Conservation (phyloP, 441 rosid species). For the Populus hybrid region DNA sequence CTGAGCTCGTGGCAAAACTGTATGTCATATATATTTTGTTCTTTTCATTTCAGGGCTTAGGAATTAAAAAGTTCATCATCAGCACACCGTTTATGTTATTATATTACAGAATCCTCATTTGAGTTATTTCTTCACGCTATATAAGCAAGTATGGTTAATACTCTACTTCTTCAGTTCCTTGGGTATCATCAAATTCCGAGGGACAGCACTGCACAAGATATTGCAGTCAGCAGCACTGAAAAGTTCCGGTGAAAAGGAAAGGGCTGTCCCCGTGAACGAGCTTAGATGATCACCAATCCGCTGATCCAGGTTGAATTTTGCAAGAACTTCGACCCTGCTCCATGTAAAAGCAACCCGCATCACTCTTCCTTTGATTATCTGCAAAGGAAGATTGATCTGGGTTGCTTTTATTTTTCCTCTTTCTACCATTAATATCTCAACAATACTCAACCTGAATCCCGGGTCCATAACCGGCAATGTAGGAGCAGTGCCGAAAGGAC, state of each 20-base stretch:
- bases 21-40: neutral
- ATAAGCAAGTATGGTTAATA: neutral
- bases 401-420: neutral
- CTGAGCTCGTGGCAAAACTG: neutral
- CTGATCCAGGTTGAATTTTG: conserved; percentile 91
- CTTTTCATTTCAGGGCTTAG: neutral
- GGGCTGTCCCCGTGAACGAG: conserved; percentile 83
- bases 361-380: neutral
- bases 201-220: conserved; percentile 37
- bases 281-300: conserved; percentile 89
- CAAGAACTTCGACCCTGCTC: conserved; percentile 70
- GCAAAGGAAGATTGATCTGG: neutral
- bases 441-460: no score
- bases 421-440: neutral
- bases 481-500: no score
- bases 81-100: no score
- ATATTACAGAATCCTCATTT: neutral
- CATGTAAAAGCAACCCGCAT: conserved; percentile 43
- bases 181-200: neutral
- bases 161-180: neutral
- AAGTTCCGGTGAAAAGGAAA: conserved; percentile 74
- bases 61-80: neutral
- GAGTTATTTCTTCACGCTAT: neutral
- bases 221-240: conserved; percentile 87
- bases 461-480: no score